Base-by-base conservation (phyloP, 2,329 filamentous ascomycete genomes). In the Cordyceps militaris region DNA sequence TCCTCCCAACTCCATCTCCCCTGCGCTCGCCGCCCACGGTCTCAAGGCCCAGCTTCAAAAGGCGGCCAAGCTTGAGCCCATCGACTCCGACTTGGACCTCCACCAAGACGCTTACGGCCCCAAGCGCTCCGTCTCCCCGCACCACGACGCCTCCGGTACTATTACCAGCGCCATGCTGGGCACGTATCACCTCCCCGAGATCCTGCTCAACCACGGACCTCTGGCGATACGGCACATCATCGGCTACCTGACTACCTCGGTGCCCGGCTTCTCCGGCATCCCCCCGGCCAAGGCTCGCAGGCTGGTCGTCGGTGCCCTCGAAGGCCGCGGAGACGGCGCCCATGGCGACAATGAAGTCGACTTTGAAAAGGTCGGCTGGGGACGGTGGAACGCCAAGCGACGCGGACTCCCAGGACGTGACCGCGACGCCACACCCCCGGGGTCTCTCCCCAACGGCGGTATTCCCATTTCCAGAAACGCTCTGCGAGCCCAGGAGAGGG, bases 281-380 rank as follows among this genome's bases (percentile, higher is more conserved):
- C 87, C 91, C 26, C 90, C 91, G 56, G 87, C 89, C 59, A 96
- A 96, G 77, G 92, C 94, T 46, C 84, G 94, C 66, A 84, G 93
- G 71, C 77, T 97, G 59, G 91, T 97, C 5, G 93, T 97, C n/a
- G 88, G 87, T 59, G 93, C 92, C 60, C 76, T 97, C 63, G 93
- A 97, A 75, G 88, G 89, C 65, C 87, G 89, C 65, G 81, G 82
- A 64, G 81, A 81, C 62, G 73, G 74, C 57, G 80, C 84, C 62
- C 79, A 80, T 59, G 83, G 84, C 61, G 79, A 86, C 61, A 86
- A 86, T 63, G 86, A 90, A 64, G 86, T 94, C 66, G 81, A 87
- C 68, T 97, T 96, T 69, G 89, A 95, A 72, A 97, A 97, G 79
- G 91, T 97, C 59, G 93, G 93, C 68, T 97, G 93, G 93, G 94